Evolutionary conservation across 208 protist genomes (phyloP), one percentile per base, ranked within the genome.

Genomic region (Acanthamoeba lenticulata): DNA sequence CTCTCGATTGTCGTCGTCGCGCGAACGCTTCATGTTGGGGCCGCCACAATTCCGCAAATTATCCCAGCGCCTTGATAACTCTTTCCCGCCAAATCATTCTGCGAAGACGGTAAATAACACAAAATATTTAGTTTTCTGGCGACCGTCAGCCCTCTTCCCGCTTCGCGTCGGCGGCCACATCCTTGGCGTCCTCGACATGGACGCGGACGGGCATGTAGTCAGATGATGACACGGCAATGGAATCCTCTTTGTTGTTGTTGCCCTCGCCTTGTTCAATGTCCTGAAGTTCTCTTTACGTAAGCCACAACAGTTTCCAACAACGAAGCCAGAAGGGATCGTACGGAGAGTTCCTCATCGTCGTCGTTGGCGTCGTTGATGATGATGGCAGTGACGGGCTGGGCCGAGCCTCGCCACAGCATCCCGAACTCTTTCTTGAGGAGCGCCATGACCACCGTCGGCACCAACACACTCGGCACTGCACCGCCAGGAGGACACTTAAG

Each of bases 391-490:
- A 21, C 52, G 52, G 60, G 60, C 60, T 24, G 9, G 60, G 60
- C 60, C 1, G 60, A 36, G 60, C 90, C 90, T 7, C 57, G 52
- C 93, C 93, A 94, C n/a, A 94, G 24, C 9, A 86, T 42, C 34
- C 44, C 74, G 44, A 94, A 90, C n/a, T 94, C 72, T 27, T 90
- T 90, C 62, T 69, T 94, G 47, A 72, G 44, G 57, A 69, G 89
- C 5, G 93, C 93, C 45, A 90, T 55, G 13, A 81, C 5, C 38
- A 90, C 38, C 19, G 93, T 94, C 2, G 93, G 74, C n/a, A 36
- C 36, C 36, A 81, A 57, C 2, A 89, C 72, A 38, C 90, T 94
- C 17, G 90, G 90, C 90, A 94, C 90, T 94, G 45, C 42, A 45
- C n/a, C 7, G 40, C 15, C 11, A 32, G 19, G n/a, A 4, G 24